Conservation (phyloP, 1,284 basidiomycete species). For the Ustilago lituana region DNA sequence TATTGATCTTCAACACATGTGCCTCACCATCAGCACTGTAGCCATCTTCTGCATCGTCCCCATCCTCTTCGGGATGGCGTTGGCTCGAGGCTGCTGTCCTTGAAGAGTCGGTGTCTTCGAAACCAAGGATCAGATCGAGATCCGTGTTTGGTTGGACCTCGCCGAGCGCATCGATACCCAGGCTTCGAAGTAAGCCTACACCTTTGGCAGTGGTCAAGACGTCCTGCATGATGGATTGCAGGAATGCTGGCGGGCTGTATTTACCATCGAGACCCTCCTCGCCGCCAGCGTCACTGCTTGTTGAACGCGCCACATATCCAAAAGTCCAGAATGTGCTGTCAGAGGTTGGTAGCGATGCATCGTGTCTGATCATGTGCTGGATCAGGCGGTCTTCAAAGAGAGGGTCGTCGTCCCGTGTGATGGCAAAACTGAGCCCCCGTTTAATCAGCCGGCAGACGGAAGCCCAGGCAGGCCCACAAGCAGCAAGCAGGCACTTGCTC, state of each 20-base stretch:
- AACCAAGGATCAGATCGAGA: slow-evolving; percentile 22
- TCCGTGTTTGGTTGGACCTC: slow-evolving; percentile 26
- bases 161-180: slow-evolving; percentile 45
- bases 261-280: slow-evolving; percentile 7
- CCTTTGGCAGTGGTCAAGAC: slow-evolving; percentile 41
- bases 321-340: slow-evolving; percentile 33
- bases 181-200: slow-evolving; percentile 41
- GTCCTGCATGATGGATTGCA: slow-evolving; percentile 29
- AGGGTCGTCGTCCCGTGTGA: slow-evolving; percentile 22
- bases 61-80: not conserved
- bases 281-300: not conserved
- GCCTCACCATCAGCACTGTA: not conserved
- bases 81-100: not conserved
- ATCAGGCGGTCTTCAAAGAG: slow-evolving; percentile 40
- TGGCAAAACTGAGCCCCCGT: slow-evolving; percentile 41
- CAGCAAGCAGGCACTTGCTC: slow-evolving; percentile 37
- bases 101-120: not conserved
- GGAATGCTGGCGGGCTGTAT: slow-evolving; percentile 40
- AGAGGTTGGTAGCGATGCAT: slow-evolving; percentile 23
- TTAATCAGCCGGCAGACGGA: slow-evolving; percentile 29
- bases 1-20: not conserved
- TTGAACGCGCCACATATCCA: slow-evolving; percentile 13
- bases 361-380: slow-evolving; percentile 27
- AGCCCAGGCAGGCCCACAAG: slow-evolving; percentile 34
- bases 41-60: not conserved